Evolutionary conservation across 2,329 filamentous ascomycete genomes (phyloP).

Genomic region (Stachybotrys elegans): DNA sequence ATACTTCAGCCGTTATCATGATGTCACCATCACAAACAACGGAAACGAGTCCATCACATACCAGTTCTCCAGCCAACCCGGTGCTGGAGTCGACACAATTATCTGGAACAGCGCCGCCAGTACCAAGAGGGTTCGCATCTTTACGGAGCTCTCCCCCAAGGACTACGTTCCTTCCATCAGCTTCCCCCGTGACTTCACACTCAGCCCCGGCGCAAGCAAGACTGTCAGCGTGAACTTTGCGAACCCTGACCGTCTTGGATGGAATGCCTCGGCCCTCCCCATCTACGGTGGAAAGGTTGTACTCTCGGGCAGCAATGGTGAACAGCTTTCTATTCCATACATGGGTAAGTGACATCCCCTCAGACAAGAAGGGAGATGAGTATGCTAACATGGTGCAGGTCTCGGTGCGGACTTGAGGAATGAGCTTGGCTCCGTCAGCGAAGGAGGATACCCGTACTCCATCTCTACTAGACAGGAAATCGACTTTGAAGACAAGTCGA

Average conservation of each 20-base stretch:
- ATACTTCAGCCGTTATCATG: conserved; percentile 23
- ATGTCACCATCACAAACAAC: conserved; percentile 30
- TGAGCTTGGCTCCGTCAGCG: background rate
- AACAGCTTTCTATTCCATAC: conserved; percentile 26
- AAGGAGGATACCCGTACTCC: background rate
- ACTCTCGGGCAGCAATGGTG: conserved; percentile 22
- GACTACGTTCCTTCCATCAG: conserved; percentile 15
- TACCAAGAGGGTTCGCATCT: background rate
- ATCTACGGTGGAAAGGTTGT: conserved; percentile 30
- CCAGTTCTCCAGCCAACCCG: conserved; percentile 21
- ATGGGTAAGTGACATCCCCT: background rate
- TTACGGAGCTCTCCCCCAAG: conserved; percentile 3
- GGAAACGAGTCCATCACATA: conserved; percentile 29
- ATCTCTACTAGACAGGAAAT: background rate
- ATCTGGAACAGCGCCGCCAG: conserved; percentile 4
- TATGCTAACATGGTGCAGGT: conserved; percentile 2
- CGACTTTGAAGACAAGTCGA: background rate
- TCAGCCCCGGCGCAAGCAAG: background rate
- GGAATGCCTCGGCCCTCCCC: conserved; percentile 14
- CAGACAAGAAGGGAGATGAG: too few species aligned
- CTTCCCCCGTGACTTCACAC: conserved; percentile 2
- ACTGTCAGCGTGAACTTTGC: background rate
- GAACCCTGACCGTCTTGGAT: background rate
- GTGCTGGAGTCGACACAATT: conserved; percentile 30
- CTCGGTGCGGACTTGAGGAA: conserved; percentile 11